Percentiles rank a stretch among this genome's conserved stretches.
Evolutionary conservation across 805 yeast species (phyloP).

Genomic region (Metschnikowia gelsemii): DNA sequence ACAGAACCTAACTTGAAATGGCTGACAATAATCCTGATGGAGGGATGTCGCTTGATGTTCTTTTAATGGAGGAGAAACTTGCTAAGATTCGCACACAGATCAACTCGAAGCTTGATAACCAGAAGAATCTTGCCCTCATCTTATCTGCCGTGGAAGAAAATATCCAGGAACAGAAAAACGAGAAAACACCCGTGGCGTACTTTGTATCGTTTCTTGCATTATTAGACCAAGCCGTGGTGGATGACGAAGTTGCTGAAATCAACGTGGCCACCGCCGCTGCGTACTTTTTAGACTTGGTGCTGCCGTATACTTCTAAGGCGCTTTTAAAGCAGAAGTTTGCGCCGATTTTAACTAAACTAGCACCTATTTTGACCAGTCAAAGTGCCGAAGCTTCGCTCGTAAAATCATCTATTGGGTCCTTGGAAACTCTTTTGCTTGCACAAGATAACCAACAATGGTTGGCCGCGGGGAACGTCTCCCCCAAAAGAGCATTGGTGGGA

Average conservation of each 20-base stretch:
- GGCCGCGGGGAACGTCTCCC: constrained; percentile 57
- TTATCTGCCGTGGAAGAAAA: constrained; percentile 90
- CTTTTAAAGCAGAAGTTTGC: constrained; percentile 73
- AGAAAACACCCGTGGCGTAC: constrained; percentile 72
- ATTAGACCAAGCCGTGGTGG: constrained; percentile 64
- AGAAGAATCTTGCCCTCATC: constrained; percentile 79
- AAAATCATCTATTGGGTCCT: constrained; percentile 79
- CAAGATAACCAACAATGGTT: constrained; percentile 83
- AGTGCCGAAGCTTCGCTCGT: constrained; percentile 77
- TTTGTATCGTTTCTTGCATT: constrained; percentile 80
- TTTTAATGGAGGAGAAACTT: constrained; percentile 62
- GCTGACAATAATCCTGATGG: constrained; percentile 40
- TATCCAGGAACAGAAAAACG: constrained; percentile 62
- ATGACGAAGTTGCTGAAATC: constrained; percentile 54
- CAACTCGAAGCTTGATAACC: constrained; percentile 81
- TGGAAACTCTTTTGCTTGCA: constrained; percentile 74
- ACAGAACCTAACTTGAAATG: too few species aligned
- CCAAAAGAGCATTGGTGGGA: constrained; percentile 78
- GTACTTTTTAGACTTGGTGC: constrained; percentile 76
- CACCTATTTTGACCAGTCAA: constrained; percentile 71
- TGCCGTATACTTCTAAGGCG: constrained; percentile 69
- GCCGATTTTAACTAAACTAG: constrained; percentile 73
- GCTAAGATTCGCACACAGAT: constrained; percentile 68
- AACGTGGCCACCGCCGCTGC: constrained; percentile 72
- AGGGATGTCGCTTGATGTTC: constrained; percentile 30